Conservation (phyloP, 202 grass and related monocot species). For the Panicum virgatum region DNA sequence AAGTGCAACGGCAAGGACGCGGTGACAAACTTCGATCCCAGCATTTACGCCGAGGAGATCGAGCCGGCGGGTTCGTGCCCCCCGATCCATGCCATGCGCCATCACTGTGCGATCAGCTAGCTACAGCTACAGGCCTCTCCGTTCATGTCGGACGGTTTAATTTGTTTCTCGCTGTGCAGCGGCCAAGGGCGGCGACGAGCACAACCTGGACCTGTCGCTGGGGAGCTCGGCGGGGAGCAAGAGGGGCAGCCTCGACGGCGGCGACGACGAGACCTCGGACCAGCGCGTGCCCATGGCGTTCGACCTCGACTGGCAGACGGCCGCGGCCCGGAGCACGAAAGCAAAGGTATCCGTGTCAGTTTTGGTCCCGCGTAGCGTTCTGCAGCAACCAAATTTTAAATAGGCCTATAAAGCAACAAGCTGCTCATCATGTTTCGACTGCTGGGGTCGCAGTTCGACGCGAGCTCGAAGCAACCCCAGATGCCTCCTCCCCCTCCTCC, state of each 20-base stretch:
- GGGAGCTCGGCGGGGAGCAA: conserved; percentile 69
- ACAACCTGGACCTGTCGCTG: conserved; percentile 79
- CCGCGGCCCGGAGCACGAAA: conserved; percentile 53
- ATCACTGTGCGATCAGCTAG: background rate
- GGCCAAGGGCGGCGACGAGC: conserved; percentile 39
- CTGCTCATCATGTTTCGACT: conserved; percentile 5
- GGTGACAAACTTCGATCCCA: conserved; percentile 80
- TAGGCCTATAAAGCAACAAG: background rate
- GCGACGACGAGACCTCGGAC: conserved; percentile 48
- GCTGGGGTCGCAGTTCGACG: conserved; percentile 49
- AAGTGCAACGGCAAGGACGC: conserved; percentile 92
- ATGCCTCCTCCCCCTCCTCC: conserved; percentile 20
- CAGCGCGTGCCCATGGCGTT: conserved; percentile 63
- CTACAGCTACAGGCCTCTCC: background rate
- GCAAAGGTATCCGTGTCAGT: conserved; percentile 52
- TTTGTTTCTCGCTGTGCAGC: background rate
- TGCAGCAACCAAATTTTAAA: background rate
- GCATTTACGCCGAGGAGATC: conserved; percentile 73
- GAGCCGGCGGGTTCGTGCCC: conserved; percentile 25
- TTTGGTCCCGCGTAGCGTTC: background rate
- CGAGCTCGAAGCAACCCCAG: conserved; percentile 52
- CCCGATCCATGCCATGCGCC: background rate
- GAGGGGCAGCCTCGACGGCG: conserved; percentile 49
- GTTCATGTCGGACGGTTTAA: background rate
- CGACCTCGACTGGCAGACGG: conserved; percentile 63